Conservation (phyloP, 1,139 yeast species). For the Scheffersomyces cryptocercus region DNA sequence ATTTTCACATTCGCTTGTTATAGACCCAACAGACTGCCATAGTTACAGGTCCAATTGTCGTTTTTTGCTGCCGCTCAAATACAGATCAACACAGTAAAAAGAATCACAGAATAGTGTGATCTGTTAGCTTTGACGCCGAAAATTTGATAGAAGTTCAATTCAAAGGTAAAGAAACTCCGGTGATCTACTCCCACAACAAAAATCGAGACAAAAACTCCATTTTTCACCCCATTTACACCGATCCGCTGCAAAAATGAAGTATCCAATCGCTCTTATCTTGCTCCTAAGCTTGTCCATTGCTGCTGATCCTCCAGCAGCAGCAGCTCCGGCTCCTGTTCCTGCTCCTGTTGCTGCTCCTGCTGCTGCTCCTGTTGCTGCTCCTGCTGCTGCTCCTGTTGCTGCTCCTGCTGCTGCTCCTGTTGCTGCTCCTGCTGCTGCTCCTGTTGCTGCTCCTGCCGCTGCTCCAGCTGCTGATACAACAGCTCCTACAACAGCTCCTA, state of each 20-base stretch:
- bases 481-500: constrained; percentile 22
- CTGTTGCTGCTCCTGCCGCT: constrained; percentile 41
- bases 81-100: too few species aligned
- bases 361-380: constrained; percentile 8
- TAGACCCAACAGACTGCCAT: too few species aligned
- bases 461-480: constrained; percentile 19
- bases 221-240: too few species aligned
- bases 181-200: too few species aligned
- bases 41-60: too few species aligned
- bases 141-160: too few species aligned
- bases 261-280: constrained; percentile 4
- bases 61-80: too few species aligned
- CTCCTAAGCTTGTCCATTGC: constrained; percentile 7
- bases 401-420: constrained; percentile 19
- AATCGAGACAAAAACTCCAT: too few species aligned
- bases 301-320: constrained; percentile 10
- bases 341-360: constrained; percentile 12
- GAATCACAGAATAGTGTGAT: too few species aligned
- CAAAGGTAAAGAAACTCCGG: too few species aligned
- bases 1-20: too few species aligned
- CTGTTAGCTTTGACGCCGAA: too few species aligned
- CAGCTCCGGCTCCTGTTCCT: constrained; percentile 13
- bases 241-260: constrained; percentile 2
- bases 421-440: constrained; percentile 10
- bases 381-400: constrained; percentile 42